Percentiles rank a stretch among this genome's conserved stretches.
Evolutionary conservation across 345 rosid species (phyloP).

Genomic region (Eucalyptus erythrocorys): DNA sequence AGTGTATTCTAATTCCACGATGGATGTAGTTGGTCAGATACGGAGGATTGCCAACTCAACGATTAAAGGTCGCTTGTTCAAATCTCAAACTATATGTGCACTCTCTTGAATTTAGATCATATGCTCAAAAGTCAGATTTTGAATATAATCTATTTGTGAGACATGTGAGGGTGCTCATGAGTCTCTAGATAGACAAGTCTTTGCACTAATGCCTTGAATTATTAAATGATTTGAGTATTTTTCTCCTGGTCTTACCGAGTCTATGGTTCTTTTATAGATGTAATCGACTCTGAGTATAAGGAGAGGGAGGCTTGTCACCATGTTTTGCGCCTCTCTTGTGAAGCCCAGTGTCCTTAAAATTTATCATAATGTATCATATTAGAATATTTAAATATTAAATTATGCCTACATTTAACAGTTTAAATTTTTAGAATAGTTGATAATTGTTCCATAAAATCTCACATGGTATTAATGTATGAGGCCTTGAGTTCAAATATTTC

Average conservation of each 20-base stretch:
- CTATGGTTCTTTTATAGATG: background rate
- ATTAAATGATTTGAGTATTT: background rate
- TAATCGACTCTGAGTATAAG: background rate
- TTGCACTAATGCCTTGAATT: background rate
- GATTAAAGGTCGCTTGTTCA: background rate
- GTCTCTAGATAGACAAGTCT: background rate
- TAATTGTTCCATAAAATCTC: background rate
- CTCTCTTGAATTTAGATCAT: background rate
- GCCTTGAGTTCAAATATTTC: background rate
- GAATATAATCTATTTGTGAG: background rate
- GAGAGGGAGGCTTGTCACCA: background rate
- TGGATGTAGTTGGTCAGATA: background rate
- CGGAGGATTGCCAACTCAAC: background rate
- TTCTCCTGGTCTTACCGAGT: background rate
- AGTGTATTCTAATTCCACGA: background rate
- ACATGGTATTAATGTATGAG: background rate
- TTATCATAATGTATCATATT: background rate
- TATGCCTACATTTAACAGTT: accelerated
- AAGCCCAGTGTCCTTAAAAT: background rate
- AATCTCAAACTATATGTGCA: background rate
- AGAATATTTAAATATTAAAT: background rate
- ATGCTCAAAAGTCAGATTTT: background rate
- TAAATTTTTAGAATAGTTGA: background rate
- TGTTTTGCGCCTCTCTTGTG: background rate
- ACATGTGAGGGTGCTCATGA: background rate